Evolutionary conservation across 352 stramenopile species (phyloP), one percentile per base, ranked within the genome.

Genomic region (Phytophthora kernoviae): DNA sequence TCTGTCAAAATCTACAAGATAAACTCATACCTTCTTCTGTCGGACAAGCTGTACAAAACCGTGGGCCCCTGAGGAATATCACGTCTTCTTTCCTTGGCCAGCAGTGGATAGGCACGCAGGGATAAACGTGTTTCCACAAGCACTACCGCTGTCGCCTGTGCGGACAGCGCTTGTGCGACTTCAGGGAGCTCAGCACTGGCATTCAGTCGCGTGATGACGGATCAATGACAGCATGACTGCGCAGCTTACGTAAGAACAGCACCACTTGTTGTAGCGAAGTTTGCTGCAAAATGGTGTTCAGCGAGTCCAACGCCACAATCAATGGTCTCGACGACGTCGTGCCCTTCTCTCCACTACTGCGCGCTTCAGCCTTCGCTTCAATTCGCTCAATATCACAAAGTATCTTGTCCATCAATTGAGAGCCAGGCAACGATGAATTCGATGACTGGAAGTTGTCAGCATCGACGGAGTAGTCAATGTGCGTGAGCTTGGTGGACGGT

Each of bases 281-380:
- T 27, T 78, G 70, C 58, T 89, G 71, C 14, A 93, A 47, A 27
- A 93, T 56, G 15, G 69, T 67, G 54, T 90, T 85, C 2, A 91
- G 49, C 54, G 81, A 88, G 71, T 93, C 84, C 37, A 93, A 30
- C 7, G 82, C 65, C 22, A 93, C 68, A 33, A 89, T 65, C 20
- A 78, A 58, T 9, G 82, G 73, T n/a, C 77, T 68, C 15, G 63
- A 27, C 17, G 66, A 70, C 15, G 49, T 50, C 5, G 42, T 53
- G n/a, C 11, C 17, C 20, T 34, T 45, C 30, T 32, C 21, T 9
- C 26, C 33, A 7, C 2, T 12, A 10, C 20, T 46, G 7, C 17
- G 39, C 7, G 37, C n/a, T 26, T 27, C 2, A 33, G 67, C 33
- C 5, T 53, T 55, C 2, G 11, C 27, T 21, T 82, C 58, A 8